phyloP scores from a whole-genome alignment of 1,284 basidiomycete genomes.

The Ceratorhiza oryzae-sativae region DNA sequence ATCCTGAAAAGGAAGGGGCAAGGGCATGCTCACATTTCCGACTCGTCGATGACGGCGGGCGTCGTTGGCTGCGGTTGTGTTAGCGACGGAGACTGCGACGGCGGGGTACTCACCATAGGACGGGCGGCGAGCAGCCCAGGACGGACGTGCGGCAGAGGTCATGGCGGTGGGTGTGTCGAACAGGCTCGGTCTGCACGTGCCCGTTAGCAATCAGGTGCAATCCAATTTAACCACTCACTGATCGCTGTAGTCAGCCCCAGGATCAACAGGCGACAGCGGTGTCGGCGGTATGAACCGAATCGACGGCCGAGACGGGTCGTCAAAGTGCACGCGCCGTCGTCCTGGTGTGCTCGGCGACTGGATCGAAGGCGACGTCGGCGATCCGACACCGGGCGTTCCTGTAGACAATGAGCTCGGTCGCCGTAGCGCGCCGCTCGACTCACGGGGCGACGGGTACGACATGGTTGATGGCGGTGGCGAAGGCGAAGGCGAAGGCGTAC shows the following conservation, averaged over 20 bases:
- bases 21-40: constrained; percentile 30
- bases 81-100: background rate
- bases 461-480: background rate
- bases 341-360: constrained; percentile 27
- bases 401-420: background rate
- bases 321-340: constrained; percentile 21
- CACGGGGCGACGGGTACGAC: constrained; percentile 33
- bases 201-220: constrained; percentile 22
- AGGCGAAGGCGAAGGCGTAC: too few species aligned
- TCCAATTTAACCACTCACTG: constrained; percentile 26
- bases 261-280: background rate
- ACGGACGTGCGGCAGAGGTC: constrained; percentile 7
- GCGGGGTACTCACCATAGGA: constrained; percentile 13
- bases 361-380: constrained; percentile 23
- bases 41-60: constrained; percentile 19
- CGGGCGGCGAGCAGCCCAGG: constrained; percentile 26
- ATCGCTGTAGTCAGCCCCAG: constrained; percentile 15
- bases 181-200: constrained; percentile 38
- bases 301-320: constrained; percentile 9
- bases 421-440: background rate
- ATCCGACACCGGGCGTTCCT: constrained; percentile 17
- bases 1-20: constrained; percentile 24
- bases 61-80: constrained; percentile 17
- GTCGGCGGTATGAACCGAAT: constrained; percentile 33
- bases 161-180: constrained; percentile 38